A percentile compares a stretch with the other conserved stretches of the same genome.
Conservation (phyloP, 306 rosid genomes). For the Purshia tridentata region DNA sequence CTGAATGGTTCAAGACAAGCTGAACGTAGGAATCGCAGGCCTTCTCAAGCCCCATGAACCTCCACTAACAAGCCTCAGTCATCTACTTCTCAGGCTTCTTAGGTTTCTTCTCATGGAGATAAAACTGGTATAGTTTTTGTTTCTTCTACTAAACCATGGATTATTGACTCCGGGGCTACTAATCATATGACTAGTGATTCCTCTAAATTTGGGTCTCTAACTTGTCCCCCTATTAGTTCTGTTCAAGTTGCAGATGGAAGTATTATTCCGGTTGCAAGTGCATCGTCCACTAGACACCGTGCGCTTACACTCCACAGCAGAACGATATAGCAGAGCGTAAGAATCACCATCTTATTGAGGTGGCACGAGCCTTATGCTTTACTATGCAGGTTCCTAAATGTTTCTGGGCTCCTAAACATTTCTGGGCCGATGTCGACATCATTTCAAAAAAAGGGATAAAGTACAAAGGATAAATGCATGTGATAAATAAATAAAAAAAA, state of each 20-base stretch:
- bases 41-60: neutral
- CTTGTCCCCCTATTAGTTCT: too few relatives aligned
- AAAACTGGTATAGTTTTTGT: neutral
- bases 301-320: neutral
- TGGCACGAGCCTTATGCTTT: neutral
- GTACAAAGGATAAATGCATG: too few relatives aligned
- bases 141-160: neutral
- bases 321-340: neutral
- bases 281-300: neutral
- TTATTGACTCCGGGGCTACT: neutral
- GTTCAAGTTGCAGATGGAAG: too few relatives aligned
- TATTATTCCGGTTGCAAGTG: too few relatives aligned
- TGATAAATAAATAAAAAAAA: too few relatives aligned
- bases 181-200: conserved; percentile 6
- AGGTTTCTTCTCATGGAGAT: neutral
- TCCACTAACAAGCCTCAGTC: too few relatives aligned
- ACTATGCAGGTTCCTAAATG: neutral
- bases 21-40: neutral
- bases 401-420: neutral
- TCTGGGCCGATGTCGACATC: too few relatives aligned
- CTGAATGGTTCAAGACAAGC: neutral
- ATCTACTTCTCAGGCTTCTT: neutral
- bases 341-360: neutral
- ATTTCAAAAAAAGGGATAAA: too few relatives aligned
- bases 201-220: too few relatives aligned